Conservation (phyloP, 495 filamentous ascomycete species). For the Penicillium samsonianum region DNA sequence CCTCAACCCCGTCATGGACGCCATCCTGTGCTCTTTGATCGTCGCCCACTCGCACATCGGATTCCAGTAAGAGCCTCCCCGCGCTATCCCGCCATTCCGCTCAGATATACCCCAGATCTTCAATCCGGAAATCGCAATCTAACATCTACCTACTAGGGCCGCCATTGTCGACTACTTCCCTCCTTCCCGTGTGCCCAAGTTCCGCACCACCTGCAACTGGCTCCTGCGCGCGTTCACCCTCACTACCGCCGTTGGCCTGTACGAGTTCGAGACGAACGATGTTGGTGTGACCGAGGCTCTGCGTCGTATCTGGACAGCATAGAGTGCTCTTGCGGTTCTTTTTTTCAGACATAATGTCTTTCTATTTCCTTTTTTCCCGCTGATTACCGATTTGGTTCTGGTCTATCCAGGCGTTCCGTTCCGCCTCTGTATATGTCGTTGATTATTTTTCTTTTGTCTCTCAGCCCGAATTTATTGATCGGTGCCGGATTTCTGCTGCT, state of each 20-base stretch:
- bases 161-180: slow-evolving; percentile 92
- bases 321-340: slow-evolving; percentile 22
- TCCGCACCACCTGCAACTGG: slow-evolving; percentile 67
- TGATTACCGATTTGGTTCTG: slow-evolving; percentile 20
- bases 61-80: slow-evolving; percentile 66
- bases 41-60: slow-evolving; percentile 94
- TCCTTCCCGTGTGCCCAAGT: slow-evolving; percentile 63
- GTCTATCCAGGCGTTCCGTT: slow-evolving; percentile 42
- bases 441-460: slow-evolving; percentile 30
- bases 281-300: slow-evolving; percentile 89
- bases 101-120: neutral
- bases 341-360: slow-evolving; percentile 31
- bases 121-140: slow-evolving; percentile 12
- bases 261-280: slow-evolving; percentile 99
- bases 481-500: slow-evolving; percentile 25
- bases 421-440: slow-evolving; percentile 44
- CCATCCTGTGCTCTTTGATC: slow-evolving; percentile 76
- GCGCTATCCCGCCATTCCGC: neutral
- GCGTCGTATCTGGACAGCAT: slow-evolving; percentile 82
- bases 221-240: slow-evolving; percentile 74
- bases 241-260: slow-evolving; percentile 82
- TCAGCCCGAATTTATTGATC: slow-evolving; percentile 24
- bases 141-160: slow-evolving; percentile 46
- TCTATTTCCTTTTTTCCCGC: slow-evolving; percentile 30
- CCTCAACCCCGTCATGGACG: slow-evolving; percentile 85